Percentiles rank a stretch among this genome's conserved stretches.
Conservation (phyloP, 2,329 filamentous ascomycete genomes). For the Pseudocercospora eumusae region DNA sequence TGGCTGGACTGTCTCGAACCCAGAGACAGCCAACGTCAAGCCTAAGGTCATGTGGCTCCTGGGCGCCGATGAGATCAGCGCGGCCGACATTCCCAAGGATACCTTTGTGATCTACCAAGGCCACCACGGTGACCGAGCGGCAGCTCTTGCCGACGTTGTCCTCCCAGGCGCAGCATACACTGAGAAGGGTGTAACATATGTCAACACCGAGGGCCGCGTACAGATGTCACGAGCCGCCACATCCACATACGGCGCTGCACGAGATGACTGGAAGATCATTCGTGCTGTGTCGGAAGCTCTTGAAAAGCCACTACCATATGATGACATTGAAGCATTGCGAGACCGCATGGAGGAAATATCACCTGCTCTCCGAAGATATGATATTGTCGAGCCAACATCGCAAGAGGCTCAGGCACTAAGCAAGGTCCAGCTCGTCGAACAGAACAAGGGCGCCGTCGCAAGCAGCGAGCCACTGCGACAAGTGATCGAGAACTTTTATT, state of each 20-base stretch:
- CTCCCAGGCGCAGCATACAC: constrained; percentile 95
- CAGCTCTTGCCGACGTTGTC: constrained; percentile 88
- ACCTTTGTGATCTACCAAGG: constrained; percentile 98
- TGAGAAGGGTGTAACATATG: constrained; percentile 92
- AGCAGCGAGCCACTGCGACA: constrained; percentile 75
- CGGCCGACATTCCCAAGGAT: constrained; percentile 86
- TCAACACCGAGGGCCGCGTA: constrained; percentile 96
- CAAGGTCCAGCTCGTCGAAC: constrained; percentile 93
- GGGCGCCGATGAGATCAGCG: constrained; percentile 86
- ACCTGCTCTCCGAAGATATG: constrained; percentile 84
- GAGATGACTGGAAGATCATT: constrained; percentile 99
- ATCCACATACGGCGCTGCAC: constrained; percentile 80
- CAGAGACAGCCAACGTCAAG: constrained; percentile 76
- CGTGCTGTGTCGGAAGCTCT: constrained; percentile 91
- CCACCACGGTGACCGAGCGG: constrained; percentile 92
- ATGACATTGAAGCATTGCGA: constrained; percentile 83
- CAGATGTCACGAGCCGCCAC: constrained; percentile 92
- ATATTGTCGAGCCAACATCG: constrained; percentile 77
- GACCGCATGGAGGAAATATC: constrained; percentile 96
- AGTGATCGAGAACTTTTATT: constrained; percentile 94
- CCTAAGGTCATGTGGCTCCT: constrained; percentile 97
- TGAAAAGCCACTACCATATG: constrained; percentile 82
- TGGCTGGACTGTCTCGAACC: constrained; percentile 85
- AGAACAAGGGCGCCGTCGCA: constrained; percentile 85
- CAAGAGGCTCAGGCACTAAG: constrained; percentile 65